phyloP scores from a whole-genome alignment of 345 rosid species.

The Microcos paniculata region DNA sequence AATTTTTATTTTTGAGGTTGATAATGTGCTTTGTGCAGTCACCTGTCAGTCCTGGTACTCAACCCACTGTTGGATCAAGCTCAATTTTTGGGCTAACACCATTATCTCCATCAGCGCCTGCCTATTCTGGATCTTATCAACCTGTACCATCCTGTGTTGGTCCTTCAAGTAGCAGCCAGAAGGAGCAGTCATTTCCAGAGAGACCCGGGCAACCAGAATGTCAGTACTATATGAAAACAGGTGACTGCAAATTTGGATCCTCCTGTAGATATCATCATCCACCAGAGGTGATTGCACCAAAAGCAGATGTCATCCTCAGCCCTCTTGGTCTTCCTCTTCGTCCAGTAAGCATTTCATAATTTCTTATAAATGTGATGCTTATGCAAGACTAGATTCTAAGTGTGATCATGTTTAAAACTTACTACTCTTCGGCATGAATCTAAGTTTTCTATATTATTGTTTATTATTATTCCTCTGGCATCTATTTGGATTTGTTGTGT shows the following conservation, averaged over 20 bases:
- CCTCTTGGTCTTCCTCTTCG: conserved; percentile 81
- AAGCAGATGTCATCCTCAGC: conserved; percentile 48
- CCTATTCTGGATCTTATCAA: conserved; percentile 60
- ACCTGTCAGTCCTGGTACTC: conserved; percentile 59
- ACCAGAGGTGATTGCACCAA: conserved; percentile 45
- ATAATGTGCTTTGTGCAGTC: conserved; percentile 36
- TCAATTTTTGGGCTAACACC: conserved; percentile 58
- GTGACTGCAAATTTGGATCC: conserved; percentile 83
- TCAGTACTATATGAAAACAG: conserved; percentile 80
- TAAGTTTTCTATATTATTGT: not conserved
- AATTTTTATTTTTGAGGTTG: conserved; percentile 1
- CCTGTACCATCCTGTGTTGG: conserved; percentile 41
- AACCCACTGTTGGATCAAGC: conserved; percentile 52
- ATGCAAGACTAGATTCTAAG: not conserved
- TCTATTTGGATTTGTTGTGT: not conserved
- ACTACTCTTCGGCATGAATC: not conserved
- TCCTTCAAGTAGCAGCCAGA: conserved; percentile 56
- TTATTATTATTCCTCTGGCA: not conserved
- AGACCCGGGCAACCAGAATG: conserved; percentile 90
- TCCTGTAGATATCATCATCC: conserved; percentile 96
- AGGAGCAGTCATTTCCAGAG: conserved; percentile 70
- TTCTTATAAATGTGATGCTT: conserved; percentile 13
- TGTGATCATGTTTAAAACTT: not conserved
- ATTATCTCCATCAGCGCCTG: conserved; percentile 63
- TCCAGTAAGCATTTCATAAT: conserved; percentile 54